Conservation (phyloP, 2,329 filamentous ascomycete genomes). For the Lasiodiplodia hormozganensis region DNA sequence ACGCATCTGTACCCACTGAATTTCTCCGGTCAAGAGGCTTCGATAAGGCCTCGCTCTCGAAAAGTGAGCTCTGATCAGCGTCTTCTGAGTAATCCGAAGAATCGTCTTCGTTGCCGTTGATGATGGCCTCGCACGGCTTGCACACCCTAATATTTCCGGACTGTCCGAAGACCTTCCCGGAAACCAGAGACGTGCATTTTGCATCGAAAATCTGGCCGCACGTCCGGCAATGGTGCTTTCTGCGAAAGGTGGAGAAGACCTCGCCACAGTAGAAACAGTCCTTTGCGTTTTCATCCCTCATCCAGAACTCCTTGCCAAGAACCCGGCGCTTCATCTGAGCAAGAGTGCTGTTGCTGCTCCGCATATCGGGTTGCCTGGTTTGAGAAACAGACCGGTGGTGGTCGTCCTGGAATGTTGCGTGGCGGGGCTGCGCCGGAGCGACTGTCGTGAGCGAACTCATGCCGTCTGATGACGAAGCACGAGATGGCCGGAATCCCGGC, state of each 20-base stretch:
- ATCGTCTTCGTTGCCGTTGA: slow-evolving; percentile 87
- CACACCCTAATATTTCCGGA: slow-evolving; percentile 85
- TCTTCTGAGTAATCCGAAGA: slow-evolving; percentile 91
- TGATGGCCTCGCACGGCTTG: slow-evolving; percentile 89
- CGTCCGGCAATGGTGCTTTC: slow-evolving; percentile 93
- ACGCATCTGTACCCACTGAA: slow-evolving; percentile 35
- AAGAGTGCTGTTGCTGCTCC: slow-evolving; percentile 36
- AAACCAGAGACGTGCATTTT: slow-evolving; percentile 91
- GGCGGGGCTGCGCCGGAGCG: slow-evolving; percentile 39
- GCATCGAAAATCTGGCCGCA: slow-evolving; percentile 99
- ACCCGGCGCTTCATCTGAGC: slow-evolving; percentile 82
- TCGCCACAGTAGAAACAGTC: slow-evolving; percentile 94
- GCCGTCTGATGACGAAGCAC: slow-evolving; percentile 55
- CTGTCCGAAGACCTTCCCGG: slow-evolving; percentile 86
- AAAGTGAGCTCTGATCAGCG: slow-evolving; percentile 69
- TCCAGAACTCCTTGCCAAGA: slow-evolving; percentile 96
- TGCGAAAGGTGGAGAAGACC: slow-evolving; percentile 88
- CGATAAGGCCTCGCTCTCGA: slow-evolving; percentile 39
- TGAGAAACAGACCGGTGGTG: slow-evolving; percentile 31
- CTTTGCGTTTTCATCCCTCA: slow-evolving; percentile 98
- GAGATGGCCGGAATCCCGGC: slow-evolving; percentile 55
- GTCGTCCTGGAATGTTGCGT: slow-evolving; percentile 41
- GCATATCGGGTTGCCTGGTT: slow-evolving; percentile 44
- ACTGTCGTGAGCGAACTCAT: slow-evolving; percentile 46
- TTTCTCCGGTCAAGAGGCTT: slow-evolving; percentile 22